Evolutionary conservation across 2,329 filamentous ascomycete genomes (phyloP), one percentile per base, ranked within the genome.

Genomic region (Chaetomium strumarium): DNA sequence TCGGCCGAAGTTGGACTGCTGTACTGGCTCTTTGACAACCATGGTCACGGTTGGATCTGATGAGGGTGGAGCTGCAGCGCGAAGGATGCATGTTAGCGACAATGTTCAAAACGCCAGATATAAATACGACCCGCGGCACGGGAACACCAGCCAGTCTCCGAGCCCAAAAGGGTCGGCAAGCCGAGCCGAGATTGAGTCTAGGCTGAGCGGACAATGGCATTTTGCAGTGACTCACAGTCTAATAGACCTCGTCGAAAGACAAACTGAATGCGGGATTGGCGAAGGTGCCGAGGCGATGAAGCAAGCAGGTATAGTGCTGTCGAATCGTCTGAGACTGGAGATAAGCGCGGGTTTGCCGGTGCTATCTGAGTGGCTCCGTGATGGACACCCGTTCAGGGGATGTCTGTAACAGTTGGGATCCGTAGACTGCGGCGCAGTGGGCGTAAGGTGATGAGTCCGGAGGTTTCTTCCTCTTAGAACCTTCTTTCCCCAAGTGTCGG

Each of bases 1-100:
- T 12, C 67, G 63, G 60, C 67, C 67, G 51, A 67, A 63, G 63
- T 69, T 68, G 62, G 62, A 54, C 43, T 58, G 55, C 38, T 55
- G 49, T 58, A 64, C 60, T 53, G 64, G 64, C 55, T 60, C 59
- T 60, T 59, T 61, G 59, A 59, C 58, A 51, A 67, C 63, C 67
- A 69, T 69, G 58, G 49, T 67, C 65, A 53, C 55, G 47, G 43
- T n/a, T 37, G 34, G 8, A 49, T 50, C n/a, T 39, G 52, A 33
- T 53, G 14, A n/a, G 47, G 48, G 29, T 43, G 44, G 39, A 51
- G 40, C 53, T 58, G 38, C 36, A 17, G 31, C 20, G 34, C 37
- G 46, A 46, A 51, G 40, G 20, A 24, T 43, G 37, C 53, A 56
- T 57, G 57, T 66, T 61, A 66, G 64, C 57, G 33, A 57, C 39